phyloP scores from a whole-genome alignment of 345 rosid genomes.

The Pugionium dolabratum region DNA sequence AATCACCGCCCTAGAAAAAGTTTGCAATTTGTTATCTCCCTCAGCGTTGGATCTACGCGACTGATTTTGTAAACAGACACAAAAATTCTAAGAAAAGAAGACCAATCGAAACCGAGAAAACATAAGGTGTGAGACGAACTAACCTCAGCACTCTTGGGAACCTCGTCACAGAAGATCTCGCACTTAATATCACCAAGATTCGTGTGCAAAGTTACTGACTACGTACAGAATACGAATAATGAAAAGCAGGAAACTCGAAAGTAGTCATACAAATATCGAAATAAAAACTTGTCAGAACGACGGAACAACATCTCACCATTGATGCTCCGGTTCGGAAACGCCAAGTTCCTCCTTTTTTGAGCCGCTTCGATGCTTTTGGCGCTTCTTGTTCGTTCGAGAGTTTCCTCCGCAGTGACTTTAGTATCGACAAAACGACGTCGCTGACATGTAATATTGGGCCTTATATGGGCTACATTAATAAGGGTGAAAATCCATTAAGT shows the following conservation, averaged over 20 bases:
- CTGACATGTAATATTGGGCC: too few species aligned
- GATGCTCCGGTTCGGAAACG: not conserved
- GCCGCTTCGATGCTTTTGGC: not conserved
- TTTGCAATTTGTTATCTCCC: not conserved
- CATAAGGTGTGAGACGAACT: conserved; percentile 1
- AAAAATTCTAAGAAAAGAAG: not conserved
- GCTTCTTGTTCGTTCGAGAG: conserved; percentile 13
- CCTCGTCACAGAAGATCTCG: conserved; percentile 96
- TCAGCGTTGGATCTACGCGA: not conserved
- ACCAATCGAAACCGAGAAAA: not conserved
- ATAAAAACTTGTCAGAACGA: not conserved
- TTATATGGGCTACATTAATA: too few species aligned
- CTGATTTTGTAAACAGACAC: not conserved
- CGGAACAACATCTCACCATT: conserved; percentile 31
- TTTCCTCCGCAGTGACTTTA: not conserved
- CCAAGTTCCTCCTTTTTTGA: not conserved
- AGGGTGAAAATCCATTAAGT: too few species aligned
- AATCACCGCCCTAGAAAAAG: not conserved
- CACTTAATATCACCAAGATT: conserved; percentile 98
- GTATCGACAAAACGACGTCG: too few species aligned
- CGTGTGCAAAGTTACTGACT: conserved; percentile 97
- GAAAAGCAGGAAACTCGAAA: not conserved
- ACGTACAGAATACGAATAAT: conserved; percentile 22
- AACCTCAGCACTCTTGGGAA: conserved; percentile 90
- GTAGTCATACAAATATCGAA: too few species aligned